phyloP scores from a whole-genome alignment of 139 green algal genomes.

The Haematococcus lacustris region DNA sequence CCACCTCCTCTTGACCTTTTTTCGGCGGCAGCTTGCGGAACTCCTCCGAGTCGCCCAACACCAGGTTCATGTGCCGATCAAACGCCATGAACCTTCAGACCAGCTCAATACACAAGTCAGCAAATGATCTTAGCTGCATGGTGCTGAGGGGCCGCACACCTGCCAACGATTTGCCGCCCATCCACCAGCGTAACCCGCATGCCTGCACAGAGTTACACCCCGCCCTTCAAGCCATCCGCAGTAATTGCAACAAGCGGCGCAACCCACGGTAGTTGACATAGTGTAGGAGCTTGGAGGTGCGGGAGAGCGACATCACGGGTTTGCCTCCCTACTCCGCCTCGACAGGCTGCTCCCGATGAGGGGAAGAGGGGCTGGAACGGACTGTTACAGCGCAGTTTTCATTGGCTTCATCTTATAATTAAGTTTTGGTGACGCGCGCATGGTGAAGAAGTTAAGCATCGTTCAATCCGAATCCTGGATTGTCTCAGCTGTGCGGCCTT shows the following conservation, averaged over 20 bases:
- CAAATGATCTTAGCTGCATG: neutral
- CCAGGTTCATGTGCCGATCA: slow-evolving; percentile 98
- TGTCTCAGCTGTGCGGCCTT: no score
- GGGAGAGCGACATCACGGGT: slow-evolving; percentile 79
- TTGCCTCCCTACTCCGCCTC: no score
- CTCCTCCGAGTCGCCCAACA: slow-evolving; percentile 95
- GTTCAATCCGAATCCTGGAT: no score
- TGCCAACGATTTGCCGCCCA: slow-evolving; percentile 85
- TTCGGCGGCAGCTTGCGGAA: slow-evolving; percentile 89
- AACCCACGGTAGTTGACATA: slow-evolving; percentile 95
- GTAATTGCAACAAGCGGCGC: neutral
- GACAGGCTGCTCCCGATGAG: no score
- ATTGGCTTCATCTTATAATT: no score
- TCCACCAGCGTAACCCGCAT: slow-evolving; percentile 84
- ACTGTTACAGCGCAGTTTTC: no score
- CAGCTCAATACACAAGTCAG: neutral
- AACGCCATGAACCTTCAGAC: slow-evolving; percentile 94
- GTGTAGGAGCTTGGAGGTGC: slow-evolving; percentile 90
- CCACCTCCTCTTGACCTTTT: slow-evolving; percentile 84
- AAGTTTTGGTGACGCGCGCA: no score
- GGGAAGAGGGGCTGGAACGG: no score
- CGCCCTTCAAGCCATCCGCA: neutral
- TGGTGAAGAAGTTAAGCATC: no score
- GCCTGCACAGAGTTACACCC: slow-evolving; percentile 38
- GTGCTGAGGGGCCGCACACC: slow-evolving; percentile 34